Conservation (phyloP, 345 rosid genomes). For the Euphorbia pulcherrima region DNA sequence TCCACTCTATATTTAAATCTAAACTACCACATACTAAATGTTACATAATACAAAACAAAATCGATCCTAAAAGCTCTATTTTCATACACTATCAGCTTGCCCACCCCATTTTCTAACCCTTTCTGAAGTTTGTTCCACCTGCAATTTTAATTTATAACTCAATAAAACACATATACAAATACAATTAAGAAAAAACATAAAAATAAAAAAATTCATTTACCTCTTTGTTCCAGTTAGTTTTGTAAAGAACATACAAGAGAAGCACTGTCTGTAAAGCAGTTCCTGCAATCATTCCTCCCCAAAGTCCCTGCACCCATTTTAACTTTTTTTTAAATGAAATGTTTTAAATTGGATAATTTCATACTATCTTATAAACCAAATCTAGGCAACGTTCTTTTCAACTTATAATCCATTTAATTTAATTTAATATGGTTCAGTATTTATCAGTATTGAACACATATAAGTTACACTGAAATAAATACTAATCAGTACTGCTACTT, state of each 20-base stretch:
- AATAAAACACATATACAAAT: no score
- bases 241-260: constrained; percentile 49
- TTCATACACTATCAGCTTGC: constrained; percentile 7
- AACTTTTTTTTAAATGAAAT: not conserved
- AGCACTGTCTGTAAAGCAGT: constrained; percentile 61
- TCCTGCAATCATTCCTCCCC: constrained; percentile 84
- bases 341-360: no score
- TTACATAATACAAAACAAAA: not conserved
- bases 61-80: not conserved
- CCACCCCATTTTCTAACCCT: constrained; percentile 72
- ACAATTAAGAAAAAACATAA: no score
- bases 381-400: no score
- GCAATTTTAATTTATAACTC: constrained; percentile 11
- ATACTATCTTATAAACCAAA: no score
- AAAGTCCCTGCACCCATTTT: constrained; percentile 46
- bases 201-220: constrained; percentile 25
- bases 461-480: no score
- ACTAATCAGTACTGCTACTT: no score
- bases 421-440: no score
- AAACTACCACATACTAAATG: no score
- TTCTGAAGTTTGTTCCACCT: constrained; percentile 64
- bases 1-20: no score
- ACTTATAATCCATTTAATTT: no score
- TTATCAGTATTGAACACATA: no score
- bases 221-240: constrained; percentile 82